Evolutionary conservation across 108 stramenopile genomes (phyloP), one percentile per base, ranked within the genome.

Genomic region (Skeletonema costatum): DNA sequence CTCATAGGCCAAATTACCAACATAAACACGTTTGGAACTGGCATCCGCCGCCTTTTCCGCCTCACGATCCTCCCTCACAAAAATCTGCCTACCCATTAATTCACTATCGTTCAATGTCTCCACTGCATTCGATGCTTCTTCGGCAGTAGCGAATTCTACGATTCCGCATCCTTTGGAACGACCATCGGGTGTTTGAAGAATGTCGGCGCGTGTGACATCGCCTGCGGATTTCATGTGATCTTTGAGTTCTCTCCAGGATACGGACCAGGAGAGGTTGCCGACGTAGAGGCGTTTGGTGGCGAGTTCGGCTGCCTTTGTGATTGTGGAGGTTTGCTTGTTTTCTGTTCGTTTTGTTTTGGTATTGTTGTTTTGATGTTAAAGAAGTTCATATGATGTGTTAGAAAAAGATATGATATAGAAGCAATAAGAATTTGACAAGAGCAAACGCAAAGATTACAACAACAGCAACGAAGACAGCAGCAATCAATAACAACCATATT

Each of bases 121-220:
- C 56, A 98, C 92, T 21, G 97, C 97, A 10, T 80, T 39, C 14
- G 78, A 56, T 16, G 97, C 98, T 29, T 87, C 97, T 29, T 87
- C 92, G n/a, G 83, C 84, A 10, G 85, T 92, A 1, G 76, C 84
- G 73, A 87, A 98, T 71, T 97, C 96, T 30, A 98, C 98, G 64
- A 97, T 91, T 2, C 94, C 98, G 71, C 92, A 98, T 32, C 98
- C 97, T 72, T 94, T 96, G 39, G 91, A 94, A 9, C 94, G 89
- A 17, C 90, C 89, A 39, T 86, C 87, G 53, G 67, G 39, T 32
- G 50, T 74, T 32, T 39, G 17, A 4, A 91, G 75, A 8, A 92
- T 70, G 30, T 89, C 88, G 46, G 83, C 86, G 32, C 68, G 78
- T 32, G 73, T 70, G 3, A 97, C 96, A 32, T 90, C 87, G 3